A percentile compares a stretch with the other conserved stretches of the same genome.
Evolutionary conservation across 176 grass and related monocot species (phyloP).

Genomic region (Panicum miliaceum): DNA sequence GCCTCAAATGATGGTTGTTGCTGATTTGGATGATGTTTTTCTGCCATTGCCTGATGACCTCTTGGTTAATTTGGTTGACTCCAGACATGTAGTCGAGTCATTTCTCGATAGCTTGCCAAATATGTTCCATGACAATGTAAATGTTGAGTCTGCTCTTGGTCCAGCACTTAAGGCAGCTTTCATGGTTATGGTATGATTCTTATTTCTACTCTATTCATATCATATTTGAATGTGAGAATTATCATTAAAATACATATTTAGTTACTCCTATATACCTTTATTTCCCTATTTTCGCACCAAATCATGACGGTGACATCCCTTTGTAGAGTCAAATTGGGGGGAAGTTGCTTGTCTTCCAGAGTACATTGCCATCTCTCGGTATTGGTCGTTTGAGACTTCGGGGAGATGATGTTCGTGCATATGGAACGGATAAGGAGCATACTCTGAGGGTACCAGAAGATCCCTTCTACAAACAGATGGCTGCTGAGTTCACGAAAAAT

Average conservation of each 20-base stretch:
- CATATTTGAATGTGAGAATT: conserved; percentile 32
- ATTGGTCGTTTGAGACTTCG: conserved; percentile 79
- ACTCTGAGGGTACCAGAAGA: conserved; percentile 84
- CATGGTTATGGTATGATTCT: conserved; percentile 88
- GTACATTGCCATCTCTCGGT: conserved; percentile 91
- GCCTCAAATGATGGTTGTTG: conserved; percentile 95
- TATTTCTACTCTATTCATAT: conserved; percentile 28
- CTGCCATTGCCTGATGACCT: conserved; percentile 95
- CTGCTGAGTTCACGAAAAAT: conserved; percentile 94
- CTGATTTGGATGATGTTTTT: conserved; percentile 90
- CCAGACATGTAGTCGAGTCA: conserved; percentile 75
- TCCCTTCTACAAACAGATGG: conserved; percentile 98
- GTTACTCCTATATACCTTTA: conserved; percentile 17
- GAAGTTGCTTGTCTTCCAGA: conserved; percentile 91
- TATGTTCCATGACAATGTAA: conserved; percentile 89
- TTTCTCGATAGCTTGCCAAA: conserved; percentile 96
- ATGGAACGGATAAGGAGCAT: conserved; percentile 95
- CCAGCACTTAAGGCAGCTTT: conserved; percentile 92
- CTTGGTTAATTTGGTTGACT: conserved; percentile 91
- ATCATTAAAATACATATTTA: not conserved
- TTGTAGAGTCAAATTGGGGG: conserved; percentile 91
- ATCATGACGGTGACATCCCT: conserved; percentile 39
- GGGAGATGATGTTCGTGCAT: conserved; percentile 87
- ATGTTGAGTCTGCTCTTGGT: conserved; percentile 94
- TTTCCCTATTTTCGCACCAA: conserved; percentile 26